These are phyloP conservation scores for Euphorbia peplus DNA, from an alignment of 345 rosid genomes.

Conservation along the genomic window DNA sequence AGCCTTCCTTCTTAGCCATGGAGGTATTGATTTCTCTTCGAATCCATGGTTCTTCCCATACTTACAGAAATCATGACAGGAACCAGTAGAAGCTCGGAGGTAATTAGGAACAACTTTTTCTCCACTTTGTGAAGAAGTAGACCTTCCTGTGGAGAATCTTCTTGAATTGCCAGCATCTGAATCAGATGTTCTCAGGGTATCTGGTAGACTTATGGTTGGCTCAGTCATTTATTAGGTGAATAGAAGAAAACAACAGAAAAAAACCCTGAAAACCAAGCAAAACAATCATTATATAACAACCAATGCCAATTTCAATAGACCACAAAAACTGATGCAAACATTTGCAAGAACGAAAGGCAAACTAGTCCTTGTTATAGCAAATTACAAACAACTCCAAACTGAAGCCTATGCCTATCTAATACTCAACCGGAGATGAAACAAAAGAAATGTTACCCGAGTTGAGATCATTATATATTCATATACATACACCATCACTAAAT, in stretches of 20 bases:
- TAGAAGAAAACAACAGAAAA: slow-evolving; percentile 2
- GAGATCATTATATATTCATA: not conserved
- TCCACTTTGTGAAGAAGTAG: slow-evolving; percentile 28
- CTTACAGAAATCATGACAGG: slow-evolving; percentile 88
- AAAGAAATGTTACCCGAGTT: not conserved
- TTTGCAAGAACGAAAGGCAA: not conserved
- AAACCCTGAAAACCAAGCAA: slow-evolving; percentile 9
- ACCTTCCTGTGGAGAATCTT: slow-evolving; percentile 43
- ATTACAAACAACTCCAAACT: not conserved
- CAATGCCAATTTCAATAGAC: not conserved
- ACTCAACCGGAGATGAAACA: not conserved
- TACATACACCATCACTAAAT: not conserved
- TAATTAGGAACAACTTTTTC: slow-evolving; percentile 55
- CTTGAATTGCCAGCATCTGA: slow-evolving; percentile 33
- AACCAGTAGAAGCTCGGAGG: slow-evolving; percentile 68
- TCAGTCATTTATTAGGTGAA: slow-evolving; percentile 41
- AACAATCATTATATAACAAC: not conserved
- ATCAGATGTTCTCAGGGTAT: slow-evolving; percentile 30
- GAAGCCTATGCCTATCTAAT: not conserved
- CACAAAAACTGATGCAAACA: not conserved
- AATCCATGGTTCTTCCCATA: slow-evolving; percentile 52
- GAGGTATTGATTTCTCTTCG: slow-evolving; percentile 42
- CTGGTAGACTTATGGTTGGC: slow-evolving; percentile 28
- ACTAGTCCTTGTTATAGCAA: not conserved
- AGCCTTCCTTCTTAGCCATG: slow-evolving; percentile 36